Base-by-base conservation (phyloP, 2,329 filamentous ascomycete species). In the Talaromyces sp. region DNA sequence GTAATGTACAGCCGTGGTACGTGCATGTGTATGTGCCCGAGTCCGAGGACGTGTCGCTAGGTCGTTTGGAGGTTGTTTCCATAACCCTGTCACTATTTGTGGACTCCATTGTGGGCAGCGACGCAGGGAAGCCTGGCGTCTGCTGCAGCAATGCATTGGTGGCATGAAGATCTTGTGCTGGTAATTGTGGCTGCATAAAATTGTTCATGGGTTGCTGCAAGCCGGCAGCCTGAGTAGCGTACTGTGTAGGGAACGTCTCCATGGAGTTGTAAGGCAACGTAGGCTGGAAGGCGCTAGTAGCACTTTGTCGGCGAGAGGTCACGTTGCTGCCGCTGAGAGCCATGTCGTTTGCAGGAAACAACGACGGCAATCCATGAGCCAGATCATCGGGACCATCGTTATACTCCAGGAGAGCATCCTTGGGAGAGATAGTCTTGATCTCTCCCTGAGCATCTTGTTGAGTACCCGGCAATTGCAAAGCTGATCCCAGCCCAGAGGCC, bases 11-110 rank as follows among this genome's bases (percentile, higher is more conserved):
- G 11, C 92, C 92, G 71, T 96, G 92, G 70, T 96, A 96, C 0
- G 93, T 97, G 77, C 95, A 99, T 1, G 93, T 96, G 78, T 97
- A 99, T 0, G 93, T 96, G 12, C 93, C 93, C 21, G 88, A 85
- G 67, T 96, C 91, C 0, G 92, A 90, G 16, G 82, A 81, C 1
- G 88, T 87, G 44, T 86, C 82, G 1, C 79, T 75, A 0, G 92
- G 91, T 80, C 85, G 81, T 66, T 79, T 72, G 42, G 76, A 69
- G 31, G 72, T 9, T n/a, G 52, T 50, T 25, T 52, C 58, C 46
- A 61, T 42, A 68, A 60, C 33, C 75, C 70, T 40, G 75, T 73
- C 44, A 77, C 75, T 11, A 70, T 68, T 57, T 31, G 63, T 64
- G 55, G 63, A 61, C 35, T 64, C 63, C 58, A 64, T 62, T 21